Base-by-base conservation (phyloP, 2,329 filamentous ascomycete species). In the Diaporthe velutina region DNA sequence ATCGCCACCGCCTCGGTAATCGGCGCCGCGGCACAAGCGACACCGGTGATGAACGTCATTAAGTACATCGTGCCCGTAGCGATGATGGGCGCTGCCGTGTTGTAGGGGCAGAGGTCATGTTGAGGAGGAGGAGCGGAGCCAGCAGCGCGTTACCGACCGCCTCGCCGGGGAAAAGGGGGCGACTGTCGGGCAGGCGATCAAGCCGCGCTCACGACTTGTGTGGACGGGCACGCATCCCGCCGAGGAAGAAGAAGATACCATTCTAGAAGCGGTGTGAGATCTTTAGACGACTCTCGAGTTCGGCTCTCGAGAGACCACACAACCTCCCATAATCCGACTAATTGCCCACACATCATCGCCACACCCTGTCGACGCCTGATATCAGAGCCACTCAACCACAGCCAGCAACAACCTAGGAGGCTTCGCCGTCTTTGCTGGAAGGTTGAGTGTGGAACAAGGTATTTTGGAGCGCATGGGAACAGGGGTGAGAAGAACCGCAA, bases 1-100 rank as follows among this genome's bases (percentile, higher is more conserved):
- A 70, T 76, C 13, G 75, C 70, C 15, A 76, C 75, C 19, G 75
- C 75, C n/a, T 75, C 73, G 22, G 72, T 72, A 17, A 25, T 75
- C 40, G 74, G 60, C 4, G 74, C 28, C 6, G 74, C 72, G 1
- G 74, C 74, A 4, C 74, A 70, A 25, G 66, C 74, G 10, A 76
- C 72, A 1, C 57, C 71, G 9, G 67, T 61, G 2, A 28, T 71
- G 30, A 64, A 74, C 28, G 42, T 72, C 2, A 30, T 74, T 13
- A 60, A 54, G 2, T 76, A 71, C 13, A 42, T 74, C 38, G 52
- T 76, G 19, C 74, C 74, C 5, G 52, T 74, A 15, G 67, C 40
- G 9, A 61, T 76, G 22, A 73, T 54, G 22, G 74, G 74, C 25
- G 74, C 74, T 40, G 72, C 54, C 13, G 28, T 74, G 42, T 17